Evolutionary conservation across 73 alveolate species (phyloP), one percentile per base, ranked within the genome.

Genomic region (Paramecium tetraurelia): DNA sequence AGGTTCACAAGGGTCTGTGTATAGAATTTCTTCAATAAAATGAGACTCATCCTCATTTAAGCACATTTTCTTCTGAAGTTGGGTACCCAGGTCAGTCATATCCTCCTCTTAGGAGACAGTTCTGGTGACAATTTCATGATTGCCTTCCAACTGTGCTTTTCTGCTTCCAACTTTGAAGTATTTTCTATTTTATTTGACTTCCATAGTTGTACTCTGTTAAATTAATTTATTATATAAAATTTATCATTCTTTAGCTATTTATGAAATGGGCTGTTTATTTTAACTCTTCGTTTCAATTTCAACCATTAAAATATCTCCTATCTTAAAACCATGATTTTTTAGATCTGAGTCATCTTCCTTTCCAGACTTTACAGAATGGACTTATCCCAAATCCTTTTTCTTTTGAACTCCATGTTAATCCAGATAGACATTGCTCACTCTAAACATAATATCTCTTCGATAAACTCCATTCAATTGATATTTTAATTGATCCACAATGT

Each of bases 401-500:
- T 80, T 80, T 12, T 31, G 29, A 16, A 80, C 33, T 22, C 90
- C 90, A 80, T 80, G 43, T 35, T 80, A 80, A 80, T 80, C 90
- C 57, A 80, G 24, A 35, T 24, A 80, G 14, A 80, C 29, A 20
- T 40, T 80, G 20, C 33, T 24, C 46, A 80, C 14, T 48, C 48
- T 80, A 46, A 80, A 80, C 14, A 5, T 4, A 8, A 80, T 27
- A 80, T 80, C 90, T 18, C 90, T 80, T 80, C 90, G 44, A 7
- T 80, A 80, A 41, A 27, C 43, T 22, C 57, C 72, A 21, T 80
- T 50, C 5, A 46, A 22, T 80, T 80, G 53, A 46, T 43, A 80
- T 80, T 80, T 80, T 35, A 80, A 41, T 80, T 80, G 57, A 80
- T 80, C 90, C 18, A 80, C 90, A 44, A 80, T 80, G 46, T 80